Evolutionary conservation across 306 rosid genomes (phyloP).

Genomic region (Lagenaria siceraria): DNA sequence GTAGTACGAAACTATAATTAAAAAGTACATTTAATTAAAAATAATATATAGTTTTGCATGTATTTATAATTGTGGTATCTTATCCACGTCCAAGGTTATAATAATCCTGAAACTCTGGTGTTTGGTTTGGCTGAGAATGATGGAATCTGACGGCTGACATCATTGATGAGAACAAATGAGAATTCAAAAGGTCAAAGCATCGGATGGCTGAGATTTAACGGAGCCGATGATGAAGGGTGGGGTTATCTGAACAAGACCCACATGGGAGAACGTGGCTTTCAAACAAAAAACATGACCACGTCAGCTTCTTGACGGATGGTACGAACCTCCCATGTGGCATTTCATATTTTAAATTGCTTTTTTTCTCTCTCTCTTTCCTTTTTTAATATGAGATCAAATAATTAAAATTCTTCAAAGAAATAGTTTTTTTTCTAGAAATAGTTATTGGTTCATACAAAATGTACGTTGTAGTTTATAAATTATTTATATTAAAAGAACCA

Average conservation of each 20-base stretch:
- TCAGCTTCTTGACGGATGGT: constrained; percentile 37
- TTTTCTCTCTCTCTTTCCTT: background rate
- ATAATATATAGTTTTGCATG: background rate
- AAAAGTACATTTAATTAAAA: background rate
- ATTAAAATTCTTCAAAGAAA: background rate
- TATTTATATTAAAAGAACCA: background rate
- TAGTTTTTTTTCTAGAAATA: too few relatives aligned
- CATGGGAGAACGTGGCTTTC: constrained; percentile 52
- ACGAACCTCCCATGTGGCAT: constrained; percentile 51
- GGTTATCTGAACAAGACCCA: constrained; percentile 27
- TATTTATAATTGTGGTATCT: background rate
- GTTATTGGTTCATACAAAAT: background rate
- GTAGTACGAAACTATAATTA: background rate
- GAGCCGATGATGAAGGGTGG: background rate
- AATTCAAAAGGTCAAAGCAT: constrained; percentile 5
- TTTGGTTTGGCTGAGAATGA: background rate
- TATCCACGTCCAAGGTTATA: background rate
- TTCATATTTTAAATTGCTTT: background rate
- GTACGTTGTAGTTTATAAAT: background rate
- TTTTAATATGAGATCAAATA: background rate
- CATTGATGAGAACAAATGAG: background rate
- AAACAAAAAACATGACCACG: constrained; percentile 14
- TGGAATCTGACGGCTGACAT: background rate
- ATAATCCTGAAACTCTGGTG: background rate
- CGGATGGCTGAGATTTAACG: background rate